Conservation (phyloP, 106 monocot species). For the Ottelia alismoides region DNA sequence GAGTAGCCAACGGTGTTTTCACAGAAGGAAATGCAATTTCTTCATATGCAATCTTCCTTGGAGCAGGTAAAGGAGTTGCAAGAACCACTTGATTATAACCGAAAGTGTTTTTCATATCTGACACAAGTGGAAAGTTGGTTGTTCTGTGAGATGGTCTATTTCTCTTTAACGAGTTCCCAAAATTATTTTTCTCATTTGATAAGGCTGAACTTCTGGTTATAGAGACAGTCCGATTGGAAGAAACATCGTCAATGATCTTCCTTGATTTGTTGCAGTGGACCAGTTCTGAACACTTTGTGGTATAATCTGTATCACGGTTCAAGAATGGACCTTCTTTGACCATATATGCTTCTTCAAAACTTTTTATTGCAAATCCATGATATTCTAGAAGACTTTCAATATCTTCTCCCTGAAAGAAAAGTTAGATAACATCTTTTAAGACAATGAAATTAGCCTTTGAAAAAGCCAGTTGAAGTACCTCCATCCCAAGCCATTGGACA, state of each 20-base stretch:
- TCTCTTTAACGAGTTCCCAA: background rate
- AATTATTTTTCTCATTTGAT: background rate
- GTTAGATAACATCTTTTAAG: background rate
- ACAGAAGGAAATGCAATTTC: background rate
- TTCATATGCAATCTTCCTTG: conserved; percentile 3
- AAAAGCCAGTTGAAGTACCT: conserved; percentile 33
- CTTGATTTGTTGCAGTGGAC: conserved; percentile 59
- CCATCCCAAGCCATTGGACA: conserved; percentile 78
- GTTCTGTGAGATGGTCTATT: background rate
- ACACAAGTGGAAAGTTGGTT: background rate
- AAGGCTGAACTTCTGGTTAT: conserved; percentile 1
- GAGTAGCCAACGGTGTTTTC: background rate
- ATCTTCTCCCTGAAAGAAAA: conserved; percentile 58
- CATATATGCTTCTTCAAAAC: conserved; percentile 72
- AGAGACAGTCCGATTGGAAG: conserved; percentile 16
- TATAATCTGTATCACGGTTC: conserved; percentile 51
- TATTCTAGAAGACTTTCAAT: conserved; percentile 60
- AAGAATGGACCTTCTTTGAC: conserved; percentile 87
- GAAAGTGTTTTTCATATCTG: background rate
- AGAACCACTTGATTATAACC: too few relatives aligned
- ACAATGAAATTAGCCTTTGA: background rate
- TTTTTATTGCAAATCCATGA: conserved; percentile 60
- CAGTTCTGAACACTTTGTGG: conserved; percentile 55
- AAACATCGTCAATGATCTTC: conserved; percentile 58
- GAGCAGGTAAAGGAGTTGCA: background rate